These are phyloP conservation scores for Mariannaea elegans DNA, from an alignment of 2,329 filamentous ascomycete species.

Conservation along the genomic window DNA sequence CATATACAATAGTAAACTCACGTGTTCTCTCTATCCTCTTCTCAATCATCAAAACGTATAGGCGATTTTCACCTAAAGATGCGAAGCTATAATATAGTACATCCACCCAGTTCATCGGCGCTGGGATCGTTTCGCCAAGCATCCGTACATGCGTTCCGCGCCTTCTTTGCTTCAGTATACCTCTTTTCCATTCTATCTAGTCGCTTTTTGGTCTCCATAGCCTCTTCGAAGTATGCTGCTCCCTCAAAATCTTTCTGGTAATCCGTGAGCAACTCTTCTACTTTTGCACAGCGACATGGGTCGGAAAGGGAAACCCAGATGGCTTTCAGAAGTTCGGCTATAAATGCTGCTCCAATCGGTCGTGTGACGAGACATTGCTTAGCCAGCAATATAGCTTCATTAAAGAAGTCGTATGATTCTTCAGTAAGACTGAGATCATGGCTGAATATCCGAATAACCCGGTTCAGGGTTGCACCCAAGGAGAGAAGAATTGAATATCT, in stretches of 20 bases:
- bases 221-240: slow-evolving; percentile 26
- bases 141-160: too few species aligned
- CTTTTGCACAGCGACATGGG: slow-evolving; percentile 7
- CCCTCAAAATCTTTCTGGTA: slow-evolving; percentile 31
- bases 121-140: too few species aligned
- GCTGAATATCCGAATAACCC: slow-evolving; percentile 23
- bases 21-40: too few species aligned
- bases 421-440: not conserved
- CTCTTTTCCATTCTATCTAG: slow-evolving; percentile 22
- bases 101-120: too few species aligned
- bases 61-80: too few species aligned
- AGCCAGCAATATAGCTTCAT: slow-evolving; percentile 26
- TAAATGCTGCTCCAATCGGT: slow-evolving; percentile 28
- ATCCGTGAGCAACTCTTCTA: slow-evolving; percentile 24
- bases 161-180: too few species aligned
- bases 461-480: slow-evolving; percentile 23
- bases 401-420: slow-evolving; percentile 15
- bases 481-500: slow-evolving; percentile 26
- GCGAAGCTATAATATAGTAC: too few species aligned
- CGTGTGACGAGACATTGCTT: slow-evolving; percentile 21
- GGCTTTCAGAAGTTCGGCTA: slow-evolving; percentile 27
- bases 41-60: too few species aligned
- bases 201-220: slow-evolving; percentile 11
- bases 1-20: too few species aligned
- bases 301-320: slow-evolving; percentile 28